These are phyloP conservation scores for Annulohypoxylon maeteangense DNA, from an alignment of 495 filamentous ascomycete species.

Conservation along the genomic window DNA sequence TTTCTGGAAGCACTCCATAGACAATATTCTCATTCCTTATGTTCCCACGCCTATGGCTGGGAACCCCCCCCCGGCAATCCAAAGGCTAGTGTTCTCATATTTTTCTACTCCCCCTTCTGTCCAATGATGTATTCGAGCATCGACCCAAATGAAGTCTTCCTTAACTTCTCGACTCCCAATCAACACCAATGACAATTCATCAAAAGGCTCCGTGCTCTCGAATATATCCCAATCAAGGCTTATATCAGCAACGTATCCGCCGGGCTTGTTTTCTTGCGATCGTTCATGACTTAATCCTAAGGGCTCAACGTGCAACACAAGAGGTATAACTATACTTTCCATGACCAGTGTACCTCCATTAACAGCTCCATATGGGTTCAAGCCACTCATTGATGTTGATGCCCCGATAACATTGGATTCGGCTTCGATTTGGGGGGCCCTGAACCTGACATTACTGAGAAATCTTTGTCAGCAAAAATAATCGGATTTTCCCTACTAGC, in stretches of 20 bases:
- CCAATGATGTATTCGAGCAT: neutral
- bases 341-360: neutral
- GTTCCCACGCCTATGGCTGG: too few relatives aligned
- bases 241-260: neutral
- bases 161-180: slow-evolving; percentile 7
- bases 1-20: too few relatives aligned
- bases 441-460: too few relatives aligned
- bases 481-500: too few relatives aligned
- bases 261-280: neutral
- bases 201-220: neutral
- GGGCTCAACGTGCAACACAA: neutral
- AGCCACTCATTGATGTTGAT: neutral
- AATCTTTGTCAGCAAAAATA: too few relatives aligned
- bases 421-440: too few relatives aligned
- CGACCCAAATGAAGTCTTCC: neutral
- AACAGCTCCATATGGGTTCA: neutral
- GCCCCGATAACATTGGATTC: too few relatives aligned
- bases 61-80: too few relatives aligned
- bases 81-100: neutral
- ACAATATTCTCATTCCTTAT: too few relatives aligned
- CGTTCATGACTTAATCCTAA: too few relatives aligned
- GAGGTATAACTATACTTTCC: neutral
- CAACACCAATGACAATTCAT: slow-evolving; percentile 5
- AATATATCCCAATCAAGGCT: slow-evolving; percentile 13
- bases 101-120: neutral